phyloP scores from a whole-genome alignment of 1,139 yeast genomes.

The Blastobotrys apis region DNA sequence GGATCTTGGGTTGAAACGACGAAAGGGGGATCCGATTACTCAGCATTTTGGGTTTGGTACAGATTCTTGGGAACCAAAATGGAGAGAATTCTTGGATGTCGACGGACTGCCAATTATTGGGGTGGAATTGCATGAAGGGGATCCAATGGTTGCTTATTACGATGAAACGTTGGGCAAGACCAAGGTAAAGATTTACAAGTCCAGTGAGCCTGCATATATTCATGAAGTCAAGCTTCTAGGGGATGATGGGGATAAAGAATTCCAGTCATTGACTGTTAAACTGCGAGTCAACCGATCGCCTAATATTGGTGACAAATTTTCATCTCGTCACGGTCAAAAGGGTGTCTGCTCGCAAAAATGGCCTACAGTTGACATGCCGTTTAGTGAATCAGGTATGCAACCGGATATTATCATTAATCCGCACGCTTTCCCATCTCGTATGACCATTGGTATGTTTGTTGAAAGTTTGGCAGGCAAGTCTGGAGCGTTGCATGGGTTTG shows the following conservation, averaged over 20 bases:
- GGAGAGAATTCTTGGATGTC: slow-evolving; percentile 82
- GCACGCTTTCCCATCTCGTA: slow-evolving; percentile 99
- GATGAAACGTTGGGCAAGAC: slow-evolving; percentile 92
- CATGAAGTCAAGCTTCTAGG: slow-evolving; percentile 93
- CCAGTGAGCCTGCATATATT: slow-evolving; percentile 89
- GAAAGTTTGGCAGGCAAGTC: slow-evolving; percentile 98
- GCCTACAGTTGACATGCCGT: slow-evolving; percentile 97
- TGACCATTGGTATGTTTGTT: slow-evolving; percentile 99
- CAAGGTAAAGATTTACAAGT: slow-evolving; percentile 86
- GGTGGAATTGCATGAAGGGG: slow-evolving; percentile 85
- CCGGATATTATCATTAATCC: slow-evolving; percentile 98
- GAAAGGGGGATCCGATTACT: slow-evolving; percentile 91
- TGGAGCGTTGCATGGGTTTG: slow-evolving; percentile 95
- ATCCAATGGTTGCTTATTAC: slow-evolving; percentile 87
- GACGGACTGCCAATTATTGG: slow-evolving; percentile 96
- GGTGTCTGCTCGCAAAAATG: slow-evolving; percentile 99
- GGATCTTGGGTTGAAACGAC: slow-evolving; percentile 71
- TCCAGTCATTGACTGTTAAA: slow-evolving; percentile 82
- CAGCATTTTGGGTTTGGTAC: slow-evolving; percentile 93
- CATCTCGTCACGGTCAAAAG: slow-evolving; percentile 98
- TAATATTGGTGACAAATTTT: slow-evolving; percentile 94
- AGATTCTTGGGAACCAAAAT: slow-evolving; percentile 86
- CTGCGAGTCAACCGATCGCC: slow-evolving; percentile 90
- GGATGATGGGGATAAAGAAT: slow-evolving; percentile 79
- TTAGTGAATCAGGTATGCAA: slow-evolving; percentile 90